Evolutionary conservation across 148 eudicot genomes (phyloP).

Genomic region (Mesembryanthemum crystallinum): DNA sequence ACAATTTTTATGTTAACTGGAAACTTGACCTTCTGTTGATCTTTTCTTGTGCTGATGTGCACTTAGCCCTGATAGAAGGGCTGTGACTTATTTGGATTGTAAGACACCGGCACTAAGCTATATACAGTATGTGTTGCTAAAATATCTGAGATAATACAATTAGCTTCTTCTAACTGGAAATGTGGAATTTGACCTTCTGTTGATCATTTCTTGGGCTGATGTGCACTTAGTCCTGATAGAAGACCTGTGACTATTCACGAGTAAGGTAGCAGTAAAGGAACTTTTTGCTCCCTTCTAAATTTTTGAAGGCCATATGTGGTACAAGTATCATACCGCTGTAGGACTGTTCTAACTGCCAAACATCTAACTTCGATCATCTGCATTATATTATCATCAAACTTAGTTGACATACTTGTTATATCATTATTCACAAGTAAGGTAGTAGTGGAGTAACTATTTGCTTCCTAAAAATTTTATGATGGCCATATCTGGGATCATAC

Average conservation of each 20-base stretch:
- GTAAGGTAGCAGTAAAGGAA: too few relatives aligned
- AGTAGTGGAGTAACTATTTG: neutral
- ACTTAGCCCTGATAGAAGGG: neutral
- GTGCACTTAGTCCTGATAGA: neutral
- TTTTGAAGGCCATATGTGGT: neutral
- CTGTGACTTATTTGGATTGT: neutral
- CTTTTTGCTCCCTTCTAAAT: too few relatives aligned
- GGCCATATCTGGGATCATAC: neutral
- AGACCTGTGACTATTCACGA: neutral
- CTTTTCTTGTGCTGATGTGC: neutral
- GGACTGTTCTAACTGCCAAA: neutral
- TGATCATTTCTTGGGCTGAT: neutral
- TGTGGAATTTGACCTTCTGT: neutral
- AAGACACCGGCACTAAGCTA: neutral
- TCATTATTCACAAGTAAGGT: neutral
- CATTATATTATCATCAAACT: conserved; percentile 1
- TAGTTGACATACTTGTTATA: conserved; percentile 1
- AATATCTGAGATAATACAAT: neutral
- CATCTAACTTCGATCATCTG: neutral
- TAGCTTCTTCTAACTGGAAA: neutral
- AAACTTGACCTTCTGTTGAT: neutral
- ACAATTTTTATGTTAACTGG: neutral
- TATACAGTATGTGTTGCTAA: neutral
- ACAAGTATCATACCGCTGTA: neutral
- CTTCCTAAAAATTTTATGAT: neutral